Evolutionary conservation across 1,284 basidiomycete species (phyloP), one percentile per base, ranked within the genome.

Genomic region (Ceratobasidium sp.): DNA sequence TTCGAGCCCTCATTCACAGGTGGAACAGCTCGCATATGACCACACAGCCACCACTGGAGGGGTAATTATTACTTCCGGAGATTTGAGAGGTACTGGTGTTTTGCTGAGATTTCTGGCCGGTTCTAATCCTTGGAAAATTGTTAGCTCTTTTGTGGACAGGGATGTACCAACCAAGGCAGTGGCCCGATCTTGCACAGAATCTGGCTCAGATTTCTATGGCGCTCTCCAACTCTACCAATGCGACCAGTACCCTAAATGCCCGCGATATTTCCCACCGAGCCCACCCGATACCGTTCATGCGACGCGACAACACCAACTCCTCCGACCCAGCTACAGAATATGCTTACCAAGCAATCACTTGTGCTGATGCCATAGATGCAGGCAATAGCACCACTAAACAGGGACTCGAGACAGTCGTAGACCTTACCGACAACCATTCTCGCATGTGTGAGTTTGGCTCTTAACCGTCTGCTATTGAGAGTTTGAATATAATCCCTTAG

Each of bases 281-380:
- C 33, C 42, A n/a, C 16, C 19, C 42, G 42, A 6, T 46, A 11
- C 33, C 19, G 5, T 14, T 21, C 16, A 6, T 46, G 42, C 6
- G 19, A 46, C 42, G 42, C 11, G 42, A 30, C 9, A n/a, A 23
- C n/a, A 44, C 36, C 4, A 64, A 53, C 16, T 27, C 30, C 1
- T 53, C 49, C 19, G 49, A 53, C 11, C 36, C 60, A 1, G 44
- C 60, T 27, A 49, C 47, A n/a, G 60, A 52, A 4, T 64, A 53
- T 23, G 46, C 60, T 8, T 53, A 50, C 27, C 60, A 68, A 21
- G 70, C 68, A 16, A 71, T 71, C 57, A 60, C 68, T 25, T 71
- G 70, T 29, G 70, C 66, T 7, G 70, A 71, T 49, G 70, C 70
- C 21, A 13, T 69, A 14, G 70, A 71, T 50, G 16, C 29, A 14